Evolutionary conservation across 2,329 filamentous ascomycete species (phyloP), one percentile per base, ranked within the genome.

Genomic region (Epichloe scottii): DNA sequence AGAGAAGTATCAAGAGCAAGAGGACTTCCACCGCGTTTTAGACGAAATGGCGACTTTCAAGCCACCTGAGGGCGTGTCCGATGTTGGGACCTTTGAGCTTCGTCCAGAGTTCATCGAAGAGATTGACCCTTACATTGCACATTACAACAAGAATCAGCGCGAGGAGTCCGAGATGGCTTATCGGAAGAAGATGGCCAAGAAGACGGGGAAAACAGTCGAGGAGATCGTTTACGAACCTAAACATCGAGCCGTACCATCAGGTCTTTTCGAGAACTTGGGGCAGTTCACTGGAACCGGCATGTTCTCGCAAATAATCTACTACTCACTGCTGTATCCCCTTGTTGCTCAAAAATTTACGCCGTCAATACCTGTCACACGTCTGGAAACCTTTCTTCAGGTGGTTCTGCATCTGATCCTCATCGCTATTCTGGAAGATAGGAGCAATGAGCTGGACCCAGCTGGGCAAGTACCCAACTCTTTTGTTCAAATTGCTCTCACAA

Each of bases 131-230:
- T 98, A 96, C 65, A 93, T 90, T 61, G 87, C 90, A 6, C 89
- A 97, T 63, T 98, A 95, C 67, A 94, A 84, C 61, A 95, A 95
- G 63, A 98, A 98, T 61, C 91, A 97, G 66, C 81, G 93, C 48
- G 93, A 98, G 63, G 93, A 98, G 65, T 89, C 91, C 0, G 93
- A 98, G 67, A 83, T 80, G 58, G 85, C 89, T 3, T 96, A 93
- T 70, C 89, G 85, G 59, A 84, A 85, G 61, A 85, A 87, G 73
- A 82, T 93, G 73, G 87, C 89, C 11, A 89, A 89, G 69, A 89
- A 87, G 68, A 89, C 85, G 0, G 89, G 90, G 17, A 89, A 90
- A 63, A 75, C 83, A 42, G 71, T 79, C 1, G 82, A 88, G 40
- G 89, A 96, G 50, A 83, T 97, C 53, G 89, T 97, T 2, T 96